These are phyloP conservation scores for Epichloe sp. DNA, from an alignment of 2,329 filamentous ascomycete genomes.

Conservation along the genomic window DNA sequence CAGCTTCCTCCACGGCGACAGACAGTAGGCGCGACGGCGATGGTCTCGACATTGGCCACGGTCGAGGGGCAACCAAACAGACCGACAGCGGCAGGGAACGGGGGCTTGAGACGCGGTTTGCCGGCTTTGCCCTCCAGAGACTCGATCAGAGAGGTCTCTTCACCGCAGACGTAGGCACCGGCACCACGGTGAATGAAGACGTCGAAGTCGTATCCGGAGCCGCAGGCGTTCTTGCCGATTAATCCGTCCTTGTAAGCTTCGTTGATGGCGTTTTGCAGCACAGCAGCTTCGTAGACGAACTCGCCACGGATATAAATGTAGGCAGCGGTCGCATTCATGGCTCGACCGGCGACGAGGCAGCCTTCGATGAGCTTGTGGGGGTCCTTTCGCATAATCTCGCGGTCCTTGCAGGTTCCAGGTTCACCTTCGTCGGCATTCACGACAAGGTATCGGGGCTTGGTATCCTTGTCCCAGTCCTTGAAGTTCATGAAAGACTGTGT, in stretches of 20 bases:
- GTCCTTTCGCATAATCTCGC: conserved; percentile 99
- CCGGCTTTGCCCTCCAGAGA: conserved; percentile 97
- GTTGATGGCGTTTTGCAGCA: conserved; percentile 90
- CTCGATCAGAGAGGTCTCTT: conserved; percentile 96
- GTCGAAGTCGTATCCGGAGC: conserved; percentile 94
- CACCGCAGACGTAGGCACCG: conserved; percentile 94
- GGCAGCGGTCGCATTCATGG: conserved; percentile 97
- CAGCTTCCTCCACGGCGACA: conserved; percentile 82
- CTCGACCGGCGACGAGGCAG: conserved; percentile 86
- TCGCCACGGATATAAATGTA: conserved; percentile 99
- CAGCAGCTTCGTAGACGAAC: conserved; percentile 89
- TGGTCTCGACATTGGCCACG: conserved; percentile 94
- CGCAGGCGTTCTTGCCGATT: conserved; percentile 97
- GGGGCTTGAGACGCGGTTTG: conserved; percentile 96
- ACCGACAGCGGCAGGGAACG: conserved; percentile 93
- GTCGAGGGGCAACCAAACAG: conserved; percentile 97
- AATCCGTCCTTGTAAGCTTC: conserved; percentile 91
- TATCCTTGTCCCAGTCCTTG: conserved; percentile 98
- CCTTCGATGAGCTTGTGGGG: conserved; percentile 98
- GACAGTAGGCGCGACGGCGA: conserved; percentile 92
- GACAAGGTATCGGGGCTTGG: conserved; percentile 87
- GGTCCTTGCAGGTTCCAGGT: conserved; percentile 97
- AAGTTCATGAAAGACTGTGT: conserved; percentile 98
- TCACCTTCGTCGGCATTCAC: conserved; percentile 99
- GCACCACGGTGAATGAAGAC: conserved; percentile 93